Conservation (phyloP, 2,329 filamentous ascomycete species). For the Trichoderma polysporum region DNA sequence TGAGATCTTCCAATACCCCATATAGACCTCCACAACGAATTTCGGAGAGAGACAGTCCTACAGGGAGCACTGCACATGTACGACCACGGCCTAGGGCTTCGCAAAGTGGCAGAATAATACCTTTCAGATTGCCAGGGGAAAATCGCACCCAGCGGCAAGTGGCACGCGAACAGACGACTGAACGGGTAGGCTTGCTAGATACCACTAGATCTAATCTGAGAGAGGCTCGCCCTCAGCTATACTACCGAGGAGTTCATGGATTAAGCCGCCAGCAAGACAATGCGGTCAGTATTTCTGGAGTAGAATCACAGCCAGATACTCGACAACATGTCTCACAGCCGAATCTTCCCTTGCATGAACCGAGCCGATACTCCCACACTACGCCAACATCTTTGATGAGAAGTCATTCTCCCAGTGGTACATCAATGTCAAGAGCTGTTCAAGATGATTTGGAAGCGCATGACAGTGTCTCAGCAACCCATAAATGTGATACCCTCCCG, state of each 20-base stretch:
- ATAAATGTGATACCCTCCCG: not conserved
- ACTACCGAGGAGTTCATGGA: not conserved
- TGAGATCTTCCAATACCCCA: slow-evolving; percentile 3
- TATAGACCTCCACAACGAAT: not conserved
- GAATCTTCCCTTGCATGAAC: not conserved
- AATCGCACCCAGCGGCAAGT: not conserved
- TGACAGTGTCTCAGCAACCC: not conserved
- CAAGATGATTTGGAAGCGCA: not conserved
- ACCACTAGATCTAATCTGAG: not conserved
- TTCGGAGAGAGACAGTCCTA: not conserved
- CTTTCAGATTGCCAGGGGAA: not conserved
- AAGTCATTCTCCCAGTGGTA: not conserved
- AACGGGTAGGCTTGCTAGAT: not conserved
- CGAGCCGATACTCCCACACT: slow-evolving; percentile 2
- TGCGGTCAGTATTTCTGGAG: not conserved
- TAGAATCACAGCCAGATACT: not conserved
- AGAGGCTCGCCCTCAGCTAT: not conserved
- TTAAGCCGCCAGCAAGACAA: not conserved
- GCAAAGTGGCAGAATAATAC: not conserved
- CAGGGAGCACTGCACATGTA: not conserved
- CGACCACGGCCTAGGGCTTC: not conserved
- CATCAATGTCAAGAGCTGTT: too few relatives aligned
- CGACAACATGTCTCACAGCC: not conserved
- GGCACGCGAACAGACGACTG: not conserved
- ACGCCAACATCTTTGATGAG: slow-evolving; percentile 8